Conservation (phyloP, 805 yeast genomes). For the Ogataea henricii region DNA sequence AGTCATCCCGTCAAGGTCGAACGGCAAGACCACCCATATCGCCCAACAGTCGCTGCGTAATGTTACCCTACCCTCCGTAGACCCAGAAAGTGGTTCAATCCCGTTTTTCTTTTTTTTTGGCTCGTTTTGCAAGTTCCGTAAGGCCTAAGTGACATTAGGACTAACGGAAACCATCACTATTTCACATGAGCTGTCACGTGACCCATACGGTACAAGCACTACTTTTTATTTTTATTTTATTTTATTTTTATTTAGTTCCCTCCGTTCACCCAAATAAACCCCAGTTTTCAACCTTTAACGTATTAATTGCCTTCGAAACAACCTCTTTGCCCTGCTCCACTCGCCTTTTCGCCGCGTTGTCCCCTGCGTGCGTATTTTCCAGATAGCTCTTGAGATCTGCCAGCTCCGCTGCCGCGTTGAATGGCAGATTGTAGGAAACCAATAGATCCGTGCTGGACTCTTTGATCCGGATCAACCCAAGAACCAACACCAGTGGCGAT, state of each 20-base stretch:
- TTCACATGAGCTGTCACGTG: neutral
- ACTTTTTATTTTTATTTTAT: too few relatives aligned
- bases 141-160: slow-evolving; percentile 3
- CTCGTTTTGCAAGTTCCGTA: slow-evolving; percentile 3
- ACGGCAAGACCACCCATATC: slow-evolving; percentile 9
- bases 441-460: slow-evolving; percentile 61
- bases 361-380: slow-evolving; percentile 9
- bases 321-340: slow-evolving; percentile 30
- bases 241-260: too few relatives aligned
- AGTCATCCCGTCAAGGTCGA: slow-evolving; percentile 12
- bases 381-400: slow-evolving; percentile 24
- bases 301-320: slow-evolving; percentile 27
- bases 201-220: neutral
- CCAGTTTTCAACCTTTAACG: slow-evolving; percentile 48
- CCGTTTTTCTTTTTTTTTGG: neutral
- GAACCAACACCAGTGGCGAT: slow-evolving; percentile 46
- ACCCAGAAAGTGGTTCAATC: too few relatives aligned
- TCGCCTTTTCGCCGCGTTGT: slow-evolving; percentile 30
- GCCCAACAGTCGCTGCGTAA: neutral
- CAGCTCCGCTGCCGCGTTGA: slow-evolving; percentile 34
- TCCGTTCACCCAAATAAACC: slow-evolving; percentile 41
- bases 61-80: slow-evolving; percentile 3
- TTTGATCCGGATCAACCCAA: slow-evolving; percentile 57
- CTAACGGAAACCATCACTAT: slow-evolving; percentile 3
- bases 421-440: slow-evolving; percentile 62